Percentiles rank a stretch among this genome's conserved stretches.
Evolutionary conservation across 768 basidiomycete genomes (phyloP).

Genomic region (Leccinum imitatum): DNA sequence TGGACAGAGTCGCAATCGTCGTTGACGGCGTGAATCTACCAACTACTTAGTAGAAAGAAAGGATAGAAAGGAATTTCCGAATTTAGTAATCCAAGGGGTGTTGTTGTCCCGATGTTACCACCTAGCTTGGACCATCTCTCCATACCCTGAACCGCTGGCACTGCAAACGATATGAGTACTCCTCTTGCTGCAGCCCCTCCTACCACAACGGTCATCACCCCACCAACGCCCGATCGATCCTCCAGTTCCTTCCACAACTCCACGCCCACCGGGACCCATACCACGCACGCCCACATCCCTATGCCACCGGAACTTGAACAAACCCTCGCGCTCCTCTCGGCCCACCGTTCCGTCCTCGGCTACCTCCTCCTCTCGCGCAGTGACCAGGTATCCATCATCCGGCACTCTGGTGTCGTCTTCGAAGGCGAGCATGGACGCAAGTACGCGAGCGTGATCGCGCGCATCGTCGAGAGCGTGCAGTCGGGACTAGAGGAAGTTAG

Average conservation of each 20-base stretch:
- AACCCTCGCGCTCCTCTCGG: slow-evolving; percentile 70
- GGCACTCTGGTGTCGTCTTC: slow-evolving; percentile 81
- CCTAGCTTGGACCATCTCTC: no score
- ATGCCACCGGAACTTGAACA: slow-evolving; percentile 83
- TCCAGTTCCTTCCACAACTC: slow-evolving; percentile 4
- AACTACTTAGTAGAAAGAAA: no score
- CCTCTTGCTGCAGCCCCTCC: slow-evolving; percentile 8
- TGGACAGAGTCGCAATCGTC: slow-evolving; percentile 55
- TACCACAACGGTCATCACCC: background rate
- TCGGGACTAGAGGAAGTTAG: slow-evolving; percentile 77
- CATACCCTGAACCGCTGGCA: no score
- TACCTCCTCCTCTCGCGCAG: slow-evolving; percentile 81
- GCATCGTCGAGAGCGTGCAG: slow-evolving; percentile 79
- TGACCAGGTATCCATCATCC: slow-evolving; percentile 73
- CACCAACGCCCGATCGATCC: slow-evolving; percentile 5
- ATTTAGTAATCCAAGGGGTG: no score
- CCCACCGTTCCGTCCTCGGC: slow-evolving; percentile 83
- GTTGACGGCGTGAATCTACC: slow-evolving; percentile 15
- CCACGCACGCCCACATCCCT: slow-evolving; percentile 13
- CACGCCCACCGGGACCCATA: slow-evolving; percentile 7
- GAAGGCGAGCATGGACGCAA: slow-evolving; percentile 80
- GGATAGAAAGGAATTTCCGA: no score
- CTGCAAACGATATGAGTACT: slow-evolving; percentile 4
- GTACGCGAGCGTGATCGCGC: slow-evolving; percentile 68
- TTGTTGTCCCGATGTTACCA: no score